Conservation (phyloP, 805 yeast genomes). For the Pichia sporocuriosa region DNA sequence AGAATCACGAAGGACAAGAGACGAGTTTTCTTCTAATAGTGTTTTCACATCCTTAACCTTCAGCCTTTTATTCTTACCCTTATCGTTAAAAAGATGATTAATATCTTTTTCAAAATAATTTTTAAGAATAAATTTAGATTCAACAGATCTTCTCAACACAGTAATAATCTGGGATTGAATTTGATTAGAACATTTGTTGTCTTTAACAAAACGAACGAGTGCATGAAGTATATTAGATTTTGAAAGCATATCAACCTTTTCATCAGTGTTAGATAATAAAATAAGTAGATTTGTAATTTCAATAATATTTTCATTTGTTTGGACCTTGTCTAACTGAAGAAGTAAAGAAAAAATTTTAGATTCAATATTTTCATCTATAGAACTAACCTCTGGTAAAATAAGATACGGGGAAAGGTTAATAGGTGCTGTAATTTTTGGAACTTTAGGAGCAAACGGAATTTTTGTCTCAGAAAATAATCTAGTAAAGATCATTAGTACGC, state of each 20-base stretch:
- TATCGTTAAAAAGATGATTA: constrained; percentile 32
- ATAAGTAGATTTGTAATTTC: constrained; percentile 2
- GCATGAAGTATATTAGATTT: constrained; percentile 41
- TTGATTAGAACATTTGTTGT: constrained; percentile 30
- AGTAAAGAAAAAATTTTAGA: constrained; percentile 38
- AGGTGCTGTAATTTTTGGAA: constrained; percentile 26
- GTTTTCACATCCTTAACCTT: constrained; percentile 39
- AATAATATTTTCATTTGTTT: constrained; percentile 32
- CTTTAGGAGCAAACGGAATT: constrained; percentile 45
- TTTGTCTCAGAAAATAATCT: constrained; percentile 45
- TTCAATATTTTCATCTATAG: constrained; percentile 18
- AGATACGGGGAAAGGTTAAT: constrained; percentile 8
- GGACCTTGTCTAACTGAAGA: constrained; percentile 34
- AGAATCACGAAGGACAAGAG: constrained; percentile 36
- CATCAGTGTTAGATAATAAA: constrained; percentile 30
- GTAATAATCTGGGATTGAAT: constrained; percentile 45
- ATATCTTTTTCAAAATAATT: constrained; percentile 47
- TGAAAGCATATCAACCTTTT: constrained; percentile 35
- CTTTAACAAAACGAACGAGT: constrained; percentile 38
- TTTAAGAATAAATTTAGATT: constrained; percentile 44
- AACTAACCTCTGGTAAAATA: constrained; percentile 17
- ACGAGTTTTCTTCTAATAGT: constrained; percentile 43
- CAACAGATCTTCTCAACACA: constrained; percentile 65
- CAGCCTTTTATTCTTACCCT: constrained; percentile 10
- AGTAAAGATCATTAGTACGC: constrained; percentile 49